These are phyloP conservation scores for Fonsecaea monophora DNA, from an alignment of 2,329 filamentous ascomycete genomes.

Conservation along the genomic window DNA sequence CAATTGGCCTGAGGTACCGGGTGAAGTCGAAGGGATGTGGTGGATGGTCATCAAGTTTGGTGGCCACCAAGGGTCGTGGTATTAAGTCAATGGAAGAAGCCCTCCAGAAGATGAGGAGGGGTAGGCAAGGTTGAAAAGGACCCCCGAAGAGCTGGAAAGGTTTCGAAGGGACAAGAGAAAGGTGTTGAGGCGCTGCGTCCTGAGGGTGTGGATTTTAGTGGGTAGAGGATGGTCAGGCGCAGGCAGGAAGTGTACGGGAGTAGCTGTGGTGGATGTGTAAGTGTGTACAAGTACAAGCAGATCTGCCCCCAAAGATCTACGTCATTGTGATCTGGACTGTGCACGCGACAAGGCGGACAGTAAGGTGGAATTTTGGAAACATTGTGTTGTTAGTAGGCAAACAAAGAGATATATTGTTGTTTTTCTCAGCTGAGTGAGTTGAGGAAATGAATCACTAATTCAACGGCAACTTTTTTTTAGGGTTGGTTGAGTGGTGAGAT, in stretches of 20 bases:
- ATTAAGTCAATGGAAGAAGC: not conserved
- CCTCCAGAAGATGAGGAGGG: not conserved
- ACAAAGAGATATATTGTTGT: conserved; percentile 21
- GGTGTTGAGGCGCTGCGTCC: not conserved
- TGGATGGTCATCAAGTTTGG: conserved; percentile 24
- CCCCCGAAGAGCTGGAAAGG: not conserved
- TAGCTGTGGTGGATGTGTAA: not conserved
- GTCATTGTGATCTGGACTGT: conserved; percentile 35
- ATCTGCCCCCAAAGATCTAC: conserved; percentile 24
- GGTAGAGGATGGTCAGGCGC: conserved; percentile 14
- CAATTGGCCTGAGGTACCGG: conserved; percentile 16
- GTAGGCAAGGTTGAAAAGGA: not conserved
- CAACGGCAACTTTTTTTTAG: conserved; percentile 11
- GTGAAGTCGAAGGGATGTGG: conserved; percentile 23
- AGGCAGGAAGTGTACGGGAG: conserved; percentile 9
- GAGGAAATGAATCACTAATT: conserved; percentile 8
- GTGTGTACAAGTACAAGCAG: not conserved
- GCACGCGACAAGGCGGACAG: conserved; percentile 31
- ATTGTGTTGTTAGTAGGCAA: conserved; percentile 21
- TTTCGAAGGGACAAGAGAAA: not conserved
- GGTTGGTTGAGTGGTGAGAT: not conserved
- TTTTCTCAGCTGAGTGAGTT: not conserved
- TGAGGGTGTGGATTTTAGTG: conserved; percentile 1
- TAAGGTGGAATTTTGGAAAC: conserved; percentile 15
- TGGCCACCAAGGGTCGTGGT: not conserved